phyloP scores from a whole-genome alignment of 2,329 filamentous ascomycete genomes.

The Alternaria sp. region DNA sequence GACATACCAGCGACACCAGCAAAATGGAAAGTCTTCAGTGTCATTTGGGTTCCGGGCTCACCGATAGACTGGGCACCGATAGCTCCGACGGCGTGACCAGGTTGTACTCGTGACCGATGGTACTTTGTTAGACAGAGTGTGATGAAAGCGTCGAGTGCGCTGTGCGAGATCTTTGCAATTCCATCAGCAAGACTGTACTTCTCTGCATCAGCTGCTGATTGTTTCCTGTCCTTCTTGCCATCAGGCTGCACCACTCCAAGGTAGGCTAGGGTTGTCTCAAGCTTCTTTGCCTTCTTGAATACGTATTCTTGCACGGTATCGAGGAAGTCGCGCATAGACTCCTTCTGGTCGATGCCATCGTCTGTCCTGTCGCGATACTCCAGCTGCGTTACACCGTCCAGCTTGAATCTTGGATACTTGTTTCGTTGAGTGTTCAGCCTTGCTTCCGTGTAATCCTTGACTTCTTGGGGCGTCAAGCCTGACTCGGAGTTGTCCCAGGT shows the following conservation, averaged over 20 bases:
- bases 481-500: slow-evolving; percentile 82
- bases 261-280: slow-evolving; percentile 59
- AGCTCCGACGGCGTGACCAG: slow-evolving; percentile 93
- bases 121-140: slow-evolving; percentile 87
- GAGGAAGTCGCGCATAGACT: slow-evolving; percentile 84
- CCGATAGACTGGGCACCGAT: slow-evolving; percentile 98
- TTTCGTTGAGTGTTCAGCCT: slow-evolving; percentile 73
- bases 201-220: slow-evolving; percentile 46
- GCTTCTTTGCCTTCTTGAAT: slow-evolving; percentile 66
- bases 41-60: slow-evolving; percentile 99
- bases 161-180: slow-evolving; percentile 82
- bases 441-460: slow-evolving; percentile 71
- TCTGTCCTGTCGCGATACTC: slow-evolving; percentile 75
- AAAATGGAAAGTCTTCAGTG: slow-evolving; percentile 99
- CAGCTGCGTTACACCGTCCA: slow-evolving; percentile 58
- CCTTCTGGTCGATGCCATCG: slow-evolving; percentile 63
- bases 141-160: slow-evolving; percentile 79
- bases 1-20: slow-evolving; percentile 99
- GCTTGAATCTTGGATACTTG: slow-evolving; percentile 55
- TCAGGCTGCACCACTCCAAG: slow-evolving; percentile 35
- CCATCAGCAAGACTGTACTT: slow-evolving; percentile 63
- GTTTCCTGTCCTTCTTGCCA: slow-evolving; percentile 20
- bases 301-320: slow-evolving; percentile 79
- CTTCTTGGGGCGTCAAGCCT: slow-evolving; percentile 77
- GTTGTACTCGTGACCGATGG: slow-evolving; percentile 87